phyloP scores from a whole-genome alignment of 176 grass and related monocot species.

The barley (Hordeum vulgare) region MorexV3_pseudomolecules_assembly NC_058520.1:174876838-174877337 shows the following conservation, averaged over 20 bases:
- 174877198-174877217: neutral
- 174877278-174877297: neutral
- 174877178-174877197: neutral
- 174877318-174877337: conserved; percentile 68
- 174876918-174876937: neutral
- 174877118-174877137: neutral
- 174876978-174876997: neutral
- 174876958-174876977: neutral
- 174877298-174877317: neutral
- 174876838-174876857: neutral
- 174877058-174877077: neutral
- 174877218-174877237: neutral
- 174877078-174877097: neutral
- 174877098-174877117: neutral
- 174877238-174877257: neutral
- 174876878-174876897: neutral
- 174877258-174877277: neutral
- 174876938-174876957: neutral
- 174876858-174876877: neutral
- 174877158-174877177: neutral
- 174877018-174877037: neutral
- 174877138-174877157: neutral
- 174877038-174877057: neutral
- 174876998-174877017: neutral
- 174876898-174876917: neutral